Evolutionary conservation across 805 yeast species (phyloP).

Genomic region (Yarrowia keelungensis): DNA sequence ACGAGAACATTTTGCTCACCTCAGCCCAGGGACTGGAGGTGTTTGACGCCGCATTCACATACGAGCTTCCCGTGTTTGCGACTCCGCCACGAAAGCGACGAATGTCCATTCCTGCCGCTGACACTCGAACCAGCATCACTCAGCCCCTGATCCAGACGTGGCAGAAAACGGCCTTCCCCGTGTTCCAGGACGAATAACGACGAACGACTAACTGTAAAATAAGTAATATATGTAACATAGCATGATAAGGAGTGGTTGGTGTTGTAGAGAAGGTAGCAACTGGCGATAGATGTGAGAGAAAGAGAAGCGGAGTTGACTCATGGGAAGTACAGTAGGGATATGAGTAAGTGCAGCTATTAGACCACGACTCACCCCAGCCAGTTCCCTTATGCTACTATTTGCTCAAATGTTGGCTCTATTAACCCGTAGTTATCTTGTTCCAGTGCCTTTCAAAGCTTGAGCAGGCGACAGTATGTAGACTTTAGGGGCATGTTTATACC

Average conservation of each 20-base stretch:
- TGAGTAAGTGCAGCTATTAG: no score
- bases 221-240: conserved; percentile 22
- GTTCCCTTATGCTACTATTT: no score
- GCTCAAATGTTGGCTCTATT: no score
- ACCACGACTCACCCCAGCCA: no score
- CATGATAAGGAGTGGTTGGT: neutral
- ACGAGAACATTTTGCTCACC: conserved; percentile 9
- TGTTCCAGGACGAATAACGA: conserved; percentile 29
- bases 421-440: no score
- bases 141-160: conserved; percentile 32
- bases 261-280: no score
- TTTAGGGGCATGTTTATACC: no score
- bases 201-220: conserved; percentile 23
- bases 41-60: conserved; percentile 23
- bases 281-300: neutral
- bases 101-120: conserved; percentile 11
- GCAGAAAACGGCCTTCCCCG: conserved; percentile 26
- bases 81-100: conserved; percentile 39
- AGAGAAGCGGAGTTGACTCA: no score
- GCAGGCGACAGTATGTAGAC: no score
- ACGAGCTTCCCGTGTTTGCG: conserved; percentile 31
- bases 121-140: conserved; percentile 28
- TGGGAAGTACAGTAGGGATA: no score
- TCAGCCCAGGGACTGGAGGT: conserved; percentile 22
- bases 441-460: no score